Evolutionary conservation across 192 early-diverging fungal species (phyloP).

Genomic region (Entomortierella parvispora): DNA sequence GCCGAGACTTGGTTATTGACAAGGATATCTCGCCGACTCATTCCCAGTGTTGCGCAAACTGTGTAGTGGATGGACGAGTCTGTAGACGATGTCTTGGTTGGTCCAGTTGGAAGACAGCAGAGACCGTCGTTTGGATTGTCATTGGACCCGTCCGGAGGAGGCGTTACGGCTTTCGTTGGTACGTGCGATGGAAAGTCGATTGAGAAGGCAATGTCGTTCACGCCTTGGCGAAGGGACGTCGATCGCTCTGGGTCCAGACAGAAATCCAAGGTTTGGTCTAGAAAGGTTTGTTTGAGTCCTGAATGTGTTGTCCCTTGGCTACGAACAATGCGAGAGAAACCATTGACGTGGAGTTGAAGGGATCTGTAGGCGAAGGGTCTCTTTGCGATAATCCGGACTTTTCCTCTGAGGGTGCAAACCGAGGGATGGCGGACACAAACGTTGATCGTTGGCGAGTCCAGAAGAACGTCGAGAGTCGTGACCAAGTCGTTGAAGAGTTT

Average conservation of each 20-base stretch:
- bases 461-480: slow-evolving; percentile 34
- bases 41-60: slow-evolving; percentile 14
- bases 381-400: slow-evolving; percentile 36
- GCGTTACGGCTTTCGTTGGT: not conserved
- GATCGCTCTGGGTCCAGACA: not conserved
- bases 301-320: slow-evolving; percentile 15
- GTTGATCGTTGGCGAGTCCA: slow-evolving; percentile 13
- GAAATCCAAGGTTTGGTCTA: slow-evolving; percentile 11
- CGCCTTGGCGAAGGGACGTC: slow-evolving; percentile 11
- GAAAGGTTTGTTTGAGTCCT: slow-evolving; percentile 20
- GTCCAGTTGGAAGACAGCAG: slow-evolving; percentile 24
- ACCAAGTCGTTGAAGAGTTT: slow-evolving; percentile 39
- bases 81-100: slow-evolving; percentile 9
- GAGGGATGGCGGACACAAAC: slow-evolving; percentile 26
- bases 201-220: slow-evolving; percentile 41
- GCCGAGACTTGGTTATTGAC: slow-evolving; percentile 42
- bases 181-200: slow-evolving; percentile 46
- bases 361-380: slow-evolving; percentile 32
- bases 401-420: slow-evolving; percentile 21
- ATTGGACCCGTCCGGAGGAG: not conserved
- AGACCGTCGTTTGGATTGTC: not conserved
- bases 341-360: slow-evolving; percentile 17
- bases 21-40: slow-evolving; percentile 31
- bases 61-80: slow-evolving; percentile 22
- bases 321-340: slow-evolving; percentile 12